Percentiles rank a stretch among this genome's conserved stretches.
phyloP scores from a whole-genome alignment of 441 rosid species.

The Corymbia citriodora region DNA sequence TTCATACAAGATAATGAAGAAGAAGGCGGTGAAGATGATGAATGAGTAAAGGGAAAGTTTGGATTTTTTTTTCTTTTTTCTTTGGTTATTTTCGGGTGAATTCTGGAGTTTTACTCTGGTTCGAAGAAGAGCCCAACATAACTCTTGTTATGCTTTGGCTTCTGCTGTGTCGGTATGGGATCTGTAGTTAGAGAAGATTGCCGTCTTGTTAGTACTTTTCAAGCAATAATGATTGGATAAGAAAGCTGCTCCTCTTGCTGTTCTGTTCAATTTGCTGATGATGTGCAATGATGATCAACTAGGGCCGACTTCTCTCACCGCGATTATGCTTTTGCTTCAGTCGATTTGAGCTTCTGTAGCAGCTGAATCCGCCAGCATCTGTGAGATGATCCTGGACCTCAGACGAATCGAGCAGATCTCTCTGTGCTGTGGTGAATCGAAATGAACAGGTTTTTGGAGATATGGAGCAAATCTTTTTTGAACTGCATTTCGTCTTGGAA shows the following conservation, averaged over 20 bases:
- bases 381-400: background rate
- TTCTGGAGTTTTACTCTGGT: background rate
- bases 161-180: background rate
- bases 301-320: background rate
- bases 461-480: background rate
- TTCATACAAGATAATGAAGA: constrained; percentile 31
- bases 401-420: background rate
- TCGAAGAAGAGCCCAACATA: background rate
- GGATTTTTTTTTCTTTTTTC: background rate
- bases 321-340: background rate
- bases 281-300: background rate
- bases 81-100: background rate
- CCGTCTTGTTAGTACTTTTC: background rate
- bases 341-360: background rate
- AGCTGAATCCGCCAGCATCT: background rate
- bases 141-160: background rate
- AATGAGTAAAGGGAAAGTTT: background rate
- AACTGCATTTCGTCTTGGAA: background rate
- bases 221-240: background rate
- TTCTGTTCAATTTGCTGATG: background rate
- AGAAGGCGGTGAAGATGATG: background rate
- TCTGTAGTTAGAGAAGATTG: background rate
- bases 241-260: background rate
- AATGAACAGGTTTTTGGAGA: background rate
- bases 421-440: background rate